Evolutionary conservation across 2,329 filamentous ascomycete species (phyloP), one percentile per base, ranked within the genome.

Genomic region (Leptographium lundbergii): DNA sequence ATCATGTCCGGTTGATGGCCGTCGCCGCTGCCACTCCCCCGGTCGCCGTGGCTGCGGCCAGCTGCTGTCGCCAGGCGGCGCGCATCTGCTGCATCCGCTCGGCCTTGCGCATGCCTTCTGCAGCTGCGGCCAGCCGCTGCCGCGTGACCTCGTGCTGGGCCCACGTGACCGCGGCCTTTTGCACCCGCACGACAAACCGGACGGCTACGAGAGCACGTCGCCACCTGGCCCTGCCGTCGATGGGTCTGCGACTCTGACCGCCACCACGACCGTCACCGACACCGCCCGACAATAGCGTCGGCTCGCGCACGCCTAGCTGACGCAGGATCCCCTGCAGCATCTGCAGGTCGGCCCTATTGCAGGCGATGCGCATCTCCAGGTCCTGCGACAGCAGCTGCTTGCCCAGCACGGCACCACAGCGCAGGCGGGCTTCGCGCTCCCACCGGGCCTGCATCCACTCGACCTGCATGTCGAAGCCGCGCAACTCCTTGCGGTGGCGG

Each of bases 331-430:
- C 81, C 66, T 87, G 82, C 63, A 97, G 85, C 68, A 96, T 87
- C 57, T 85, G 83, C 61, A 97, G 84, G 70, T 97, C 90, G 61
- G 89, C 88, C 71, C 92, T 87, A 76, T 97, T 99, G 75, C 91
- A 97, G 74, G 89, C 86, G 68, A 90, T 87, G 66, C 90, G 91
- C 67, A 95, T 83, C 66, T 91, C 84, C 58, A 95, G 82, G 71
- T 90, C 85, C 70, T 89, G 77, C 66, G 85, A 73, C 73, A 96
- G 82, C 71, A 89, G 91, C 65, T 81, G 84, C 79, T 99, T 99
- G 63, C 89, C 89, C 73, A 87, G 95, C 10, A 88, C 88, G 36
- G 92, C 81, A 67, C 91, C 89, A 63, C 81, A 80, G 50, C 94
- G 81, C 73, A 97, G 86, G 56, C 81, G 82, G 65, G 89, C 84